Evolutionary conservation across 371 early-diverging fungal species (phyloP).

Genomic region (Mucor lusitanicus): DNA sequence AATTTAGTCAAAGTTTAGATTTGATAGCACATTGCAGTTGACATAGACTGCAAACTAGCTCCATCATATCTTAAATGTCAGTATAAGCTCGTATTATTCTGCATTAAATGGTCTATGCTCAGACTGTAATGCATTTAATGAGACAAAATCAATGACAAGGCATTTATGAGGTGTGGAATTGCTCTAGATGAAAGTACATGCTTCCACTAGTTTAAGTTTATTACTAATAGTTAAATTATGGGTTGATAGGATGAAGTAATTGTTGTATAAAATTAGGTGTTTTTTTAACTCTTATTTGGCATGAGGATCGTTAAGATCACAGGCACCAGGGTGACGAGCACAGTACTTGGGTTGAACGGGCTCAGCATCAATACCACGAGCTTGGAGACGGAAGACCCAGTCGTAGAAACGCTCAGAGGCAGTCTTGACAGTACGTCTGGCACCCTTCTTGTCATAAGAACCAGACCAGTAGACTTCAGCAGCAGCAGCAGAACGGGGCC

Average conservation of each 20-base stretch:
- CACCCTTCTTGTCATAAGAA: conserved; percentile 55
- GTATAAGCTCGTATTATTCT: no score
- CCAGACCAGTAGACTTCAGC: conserved; percentile 82
- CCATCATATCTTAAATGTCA: no score
- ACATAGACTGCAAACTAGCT: no score
- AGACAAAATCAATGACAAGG: no score
- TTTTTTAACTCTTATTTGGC: background rate
- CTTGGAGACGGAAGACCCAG: conserved; percentile 56
- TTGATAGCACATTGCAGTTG: no score
- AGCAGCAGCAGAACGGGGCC: conserved; percentile 76
- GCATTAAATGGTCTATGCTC: no score
- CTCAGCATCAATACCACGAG: conserved; percentile 68
- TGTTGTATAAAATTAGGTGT: background rate
- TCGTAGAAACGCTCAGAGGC: conserved; percentile 42
- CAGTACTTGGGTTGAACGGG: conserved; percentile 78
- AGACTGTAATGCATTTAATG: no score
- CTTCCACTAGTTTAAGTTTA: no score
- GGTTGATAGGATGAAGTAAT: no score
- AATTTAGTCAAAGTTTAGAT: no score
- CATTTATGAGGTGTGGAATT: no score
- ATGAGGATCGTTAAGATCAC: conserved; percentile 28
- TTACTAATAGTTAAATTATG: background rate
- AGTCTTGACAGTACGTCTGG: conserved; percentile 31
- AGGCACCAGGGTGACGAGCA: conserved; percentile 63
- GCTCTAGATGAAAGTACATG: no score